These are phyloP conservation scores for Pichia sp. DNA, from an alignment of 1,139 yeast genomes.

Conservation along the genomic window DNA sequence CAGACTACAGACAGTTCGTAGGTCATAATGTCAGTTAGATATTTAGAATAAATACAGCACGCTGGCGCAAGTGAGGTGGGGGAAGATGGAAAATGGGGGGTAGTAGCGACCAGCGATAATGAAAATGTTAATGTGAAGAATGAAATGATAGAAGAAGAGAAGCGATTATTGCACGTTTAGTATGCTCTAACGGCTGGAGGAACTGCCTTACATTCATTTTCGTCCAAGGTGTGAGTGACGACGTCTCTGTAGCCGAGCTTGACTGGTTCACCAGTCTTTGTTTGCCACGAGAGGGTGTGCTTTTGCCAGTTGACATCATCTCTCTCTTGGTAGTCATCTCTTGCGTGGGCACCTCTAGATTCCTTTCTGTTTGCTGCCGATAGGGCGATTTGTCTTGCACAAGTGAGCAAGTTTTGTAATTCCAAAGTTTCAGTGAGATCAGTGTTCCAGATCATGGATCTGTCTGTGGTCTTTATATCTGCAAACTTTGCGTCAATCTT, in stretches of 20 bases:
- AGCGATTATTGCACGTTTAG: too few relatives aligned
- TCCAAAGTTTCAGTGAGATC: constrained; percentile 95
- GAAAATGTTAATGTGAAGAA: too few relatives aligned
- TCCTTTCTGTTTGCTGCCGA: constrained; percentile 95
- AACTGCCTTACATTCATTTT: constrained; percentile 86
- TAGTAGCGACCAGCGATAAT: too few relatives aligned
- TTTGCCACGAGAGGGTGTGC: constrained; percentile 93
- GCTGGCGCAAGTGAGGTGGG: too few relatives aligned
- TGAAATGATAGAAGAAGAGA: too few relatives aligned
- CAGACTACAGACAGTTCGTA: too few relatives aligned
- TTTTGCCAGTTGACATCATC: constrained; percentile 98
- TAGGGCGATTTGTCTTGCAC: constrained; percentile 94
- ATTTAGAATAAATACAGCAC: too few relatives aligned
- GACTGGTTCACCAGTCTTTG: constrained; percentile 61
- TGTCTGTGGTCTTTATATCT: constrained; percentile 80
- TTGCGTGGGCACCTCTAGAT: constrained; percentile 99
- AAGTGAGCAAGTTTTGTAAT: constrained; percentile 91
- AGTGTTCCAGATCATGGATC: constrained; percentile 98
- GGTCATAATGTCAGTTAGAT: too few relatives aligned
- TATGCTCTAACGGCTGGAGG: constrained; percentile 97
- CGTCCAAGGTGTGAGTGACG: constrained; percentile 78
- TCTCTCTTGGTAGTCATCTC: constrained; percentile 96
- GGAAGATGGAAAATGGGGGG: too few relatives aligned
- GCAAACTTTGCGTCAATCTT: constrained; percentile 69
- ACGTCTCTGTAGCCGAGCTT: constrained; percentile 83